Evolutionary conservation across 345 rosid genomes (phyloP), one percentile per base, ranked within the genome.

Genomic region (Triadica sebifera): DNA sequence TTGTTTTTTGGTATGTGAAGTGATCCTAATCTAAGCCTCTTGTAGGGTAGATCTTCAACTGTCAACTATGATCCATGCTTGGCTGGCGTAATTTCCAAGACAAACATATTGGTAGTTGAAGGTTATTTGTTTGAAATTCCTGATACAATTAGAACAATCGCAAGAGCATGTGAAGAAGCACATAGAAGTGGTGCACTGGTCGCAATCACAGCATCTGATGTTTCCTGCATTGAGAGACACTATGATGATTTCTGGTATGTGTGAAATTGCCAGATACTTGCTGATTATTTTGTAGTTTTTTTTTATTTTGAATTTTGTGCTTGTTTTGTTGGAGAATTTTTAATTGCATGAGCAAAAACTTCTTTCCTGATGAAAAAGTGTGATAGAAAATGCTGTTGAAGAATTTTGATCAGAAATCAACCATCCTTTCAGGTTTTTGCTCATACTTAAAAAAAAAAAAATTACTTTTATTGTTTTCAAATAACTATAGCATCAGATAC

Each of bases 81-180:
- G 85, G 91, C 93, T 79, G 86, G 83, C 76, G 60, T 89, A 75
- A 84, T 92, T 79, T 83, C 97, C 63, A 90, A 88, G 86, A 85
- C 94, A 25, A 90, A 84, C 56, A 83, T 94, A 79, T 81, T 94
- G 79, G 87, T 92, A 19, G 89, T 94, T 76, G 98, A 94, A 86
- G 97, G 98, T 37, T 94, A 94, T 86, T 80, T 94, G 74, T 94
- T 94, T 81, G 98, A 92, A 86, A 83, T 94, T 83, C 95, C 93
- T 15, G 95, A 88, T 84, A 92, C 97, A 4, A 94, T 92, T 63
- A 87, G 81, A 76, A 87, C 98, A 75, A 86, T 92, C 75, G 75
- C 85, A 53, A 87, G 85, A 85, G 95, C 97, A 45, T 94, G 97
- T 34, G 91, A 94, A 84, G 97, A 84, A 86, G 97, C 98, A 49